A percentile compares a stretch with the other conserved stretches of the same genome.
Conservation (phyloP, 352 stramenopile genomes). For the Phytophthora pisi region DNA sequence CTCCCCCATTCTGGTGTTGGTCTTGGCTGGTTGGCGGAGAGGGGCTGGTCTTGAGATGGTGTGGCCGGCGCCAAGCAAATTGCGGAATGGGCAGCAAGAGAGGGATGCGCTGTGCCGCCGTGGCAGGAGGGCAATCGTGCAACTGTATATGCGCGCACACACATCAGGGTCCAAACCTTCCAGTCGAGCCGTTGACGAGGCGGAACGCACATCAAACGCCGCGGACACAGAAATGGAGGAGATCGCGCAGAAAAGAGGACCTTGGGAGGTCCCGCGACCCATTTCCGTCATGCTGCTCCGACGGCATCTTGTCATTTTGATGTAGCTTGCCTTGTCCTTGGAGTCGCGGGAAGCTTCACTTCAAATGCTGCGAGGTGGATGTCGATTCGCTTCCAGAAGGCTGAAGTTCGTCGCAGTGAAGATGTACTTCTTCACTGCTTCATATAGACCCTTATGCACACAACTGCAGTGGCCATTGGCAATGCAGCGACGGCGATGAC, state of each 20-base stretch:
- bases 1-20: constrained; percentile 22
- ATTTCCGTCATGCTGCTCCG: background rate
- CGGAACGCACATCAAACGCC: background rate
- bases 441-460: too few species aligned
- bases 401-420: too few species aligned
- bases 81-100: constrained; percentile 12
- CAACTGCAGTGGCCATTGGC: too few species aligned
- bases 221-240: background rate
- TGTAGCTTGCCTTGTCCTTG: too few species aligned
- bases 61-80: constrained; percentile 6
- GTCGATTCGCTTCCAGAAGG: too few species aligned
- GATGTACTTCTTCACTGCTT: too few species aligned
- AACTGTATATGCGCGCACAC: background rate
- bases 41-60: background rate
- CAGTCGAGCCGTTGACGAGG: background rate
- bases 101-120: background rate
- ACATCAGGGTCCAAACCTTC: background rate
- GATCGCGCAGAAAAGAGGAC: background rate
- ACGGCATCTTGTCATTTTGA: too few species aligned
- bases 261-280: background rate
- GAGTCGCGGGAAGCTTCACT: too few species aligned
- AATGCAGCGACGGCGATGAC: too few species aligned
- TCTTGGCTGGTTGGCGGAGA: background rate
- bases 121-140: background rate
- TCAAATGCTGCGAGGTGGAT: too few species aligned